Base-by-base conservation (phyloP, 257 asterid species). In the Cynanchum wilfordii region DNA sequence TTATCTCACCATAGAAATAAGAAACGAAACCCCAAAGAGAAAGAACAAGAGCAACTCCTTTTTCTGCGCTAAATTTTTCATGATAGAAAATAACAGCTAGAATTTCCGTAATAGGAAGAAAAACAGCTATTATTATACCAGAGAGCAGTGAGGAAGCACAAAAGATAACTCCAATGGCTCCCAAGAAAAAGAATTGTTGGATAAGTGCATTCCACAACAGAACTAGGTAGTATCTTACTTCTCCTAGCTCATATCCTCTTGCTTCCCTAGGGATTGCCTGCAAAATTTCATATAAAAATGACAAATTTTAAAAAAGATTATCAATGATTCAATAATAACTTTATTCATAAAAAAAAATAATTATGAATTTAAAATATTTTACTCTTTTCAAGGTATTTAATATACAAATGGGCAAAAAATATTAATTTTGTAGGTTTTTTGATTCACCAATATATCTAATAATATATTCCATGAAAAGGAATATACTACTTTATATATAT, bases 1-100 rank as follows among this genome's bases (percentile, higher is more conserved):
- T 70, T 55, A 29, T 22, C 27, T 64, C 79, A 24, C 84, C 84
- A n/a, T 81, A 81, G 2, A 81, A 57, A 71, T 81, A 59, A 0
- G 84, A 81, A 74, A 72, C 75, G 58, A 74, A 81, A 8, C 82
- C 84, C 84, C 84, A 81, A 20, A 77, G 69, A 5, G 79, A 81
- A 17, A 81, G 79, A 24, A n/a, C 63, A 11, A 77, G 77, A 0
- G 84, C 42, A 17, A 81, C 33, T 0, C 69, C 82, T 36, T 81
- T 81, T 58, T 77, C 84, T 0, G 77, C 68, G 5, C 29, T 58
- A n/a, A 69, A 70, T 3, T 70, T 70, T 27, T 76, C 75, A 12
- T 50, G 54, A 36, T n/a, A 76, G 33, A 72, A 36, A 16, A 67
- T 49, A 49, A 68, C 75, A 5, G 78, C 71, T 19, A 78, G 42